Percentiles rank a stretch among this genome's conserved stretches.
Evolutionary conservation across 306 rosid species (phyloP).

Genomic region (Prunus davidiana): DNA sequence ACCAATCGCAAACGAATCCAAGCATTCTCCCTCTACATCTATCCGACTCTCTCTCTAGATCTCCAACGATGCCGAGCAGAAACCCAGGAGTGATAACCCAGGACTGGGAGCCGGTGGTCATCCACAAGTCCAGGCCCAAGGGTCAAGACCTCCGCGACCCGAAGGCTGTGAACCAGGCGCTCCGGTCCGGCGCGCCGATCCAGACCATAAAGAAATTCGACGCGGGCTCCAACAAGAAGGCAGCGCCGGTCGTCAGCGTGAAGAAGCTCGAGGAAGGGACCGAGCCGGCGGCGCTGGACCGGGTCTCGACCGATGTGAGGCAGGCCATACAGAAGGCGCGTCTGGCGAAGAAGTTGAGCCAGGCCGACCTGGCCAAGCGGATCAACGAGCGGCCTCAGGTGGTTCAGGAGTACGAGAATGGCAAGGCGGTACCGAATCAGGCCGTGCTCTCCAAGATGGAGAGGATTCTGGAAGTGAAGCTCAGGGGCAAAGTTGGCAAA

Average conservation of each 20-base stretch:
- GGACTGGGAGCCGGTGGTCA: slow-evolving; percentile 78
- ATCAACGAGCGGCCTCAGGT: slow-evolving; percentile 76
- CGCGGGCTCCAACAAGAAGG: slow-evolving; percentile 59
- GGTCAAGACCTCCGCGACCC: slow-evolving; percentile 58
- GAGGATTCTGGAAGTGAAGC: slow-evolving; percentile 64
- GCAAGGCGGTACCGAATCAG: slow-evolving; percentile 74
- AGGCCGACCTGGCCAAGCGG: slow-evolving; percentile 69
- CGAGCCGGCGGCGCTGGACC: slow-evolving; percentile 64
- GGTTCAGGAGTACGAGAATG: slow-evolving; percentile 85
- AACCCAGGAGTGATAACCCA: slow-evolving; percentile 53
- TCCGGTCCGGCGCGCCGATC: slow-evolving; percentile 57
- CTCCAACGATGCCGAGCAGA: slow-evolving; percentile 60
- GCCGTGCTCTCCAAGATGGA: slow-evolving; percentile 77
- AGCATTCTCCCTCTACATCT: neutral
- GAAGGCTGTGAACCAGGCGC: slow-evolving; percentile 69
- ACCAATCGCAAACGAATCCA: no score
- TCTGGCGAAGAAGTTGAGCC: slow-evolving; percentile 75
- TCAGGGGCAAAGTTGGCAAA: slow-evolving; percentile 68
- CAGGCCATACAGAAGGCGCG: slow-evolving; percentile 77
- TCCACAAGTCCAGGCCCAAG: slow-evolving; percentile 60
- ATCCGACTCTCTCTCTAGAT: neutral
- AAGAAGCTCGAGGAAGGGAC: slow-evolving; percentile 70
- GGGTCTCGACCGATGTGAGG: slow-evolving; percentile 58
- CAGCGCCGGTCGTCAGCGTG: slow-evolving; percentile 39
- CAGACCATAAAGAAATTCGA: slow-evolving; percentile 61